Conservation (phyloP, 2,329 filamentous ascomycete species). For the Curvularia sp. region DNA sequence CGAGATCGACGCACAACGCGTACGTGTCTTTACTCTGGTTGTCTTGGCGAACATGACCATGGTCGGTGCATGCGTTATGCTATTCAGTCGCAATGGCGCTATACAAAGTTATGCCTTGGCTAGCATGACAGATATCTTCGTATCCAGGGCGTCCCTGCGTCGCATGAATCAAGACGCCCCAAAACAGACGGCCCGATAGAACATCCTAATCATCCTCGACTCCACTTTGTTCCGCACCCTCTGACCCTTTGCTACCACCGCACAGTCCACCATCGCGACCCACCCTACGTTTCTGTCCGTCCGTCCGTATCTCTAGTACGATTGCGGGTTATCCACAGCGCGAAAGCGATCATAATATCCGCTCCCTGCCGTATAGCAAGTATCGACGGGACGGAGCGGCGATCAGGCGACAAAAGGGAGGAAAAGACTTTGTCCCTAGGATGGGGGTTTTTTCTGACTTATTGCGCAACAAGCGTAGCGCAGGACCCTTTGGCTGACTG, state of each 20-base stretch:
- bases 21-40: background rate
- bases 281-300: background rate
- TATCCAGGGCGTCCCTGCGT: background rate
- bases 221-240: background rate
- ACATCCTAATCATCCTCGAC: background rate
- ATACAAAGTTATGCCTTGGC: background rate
- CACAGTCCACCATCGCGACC: background rate
- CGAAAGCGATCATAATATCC: conserved; percentile 9
- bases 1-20: background rate
- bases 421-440: background rate
- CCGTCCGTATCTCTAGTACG: background rate
- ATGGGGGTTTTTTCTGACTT: background rate
- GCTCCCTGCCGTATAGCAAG: conserved; percentile 1
- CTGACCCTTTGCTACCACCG: background rate
- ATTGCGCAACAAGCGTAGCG: no score
- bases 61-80: background rate
- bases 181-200: background rate
- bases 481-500: no score
- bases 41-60: no score
- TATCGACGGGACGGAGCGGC: background rate
- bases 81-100: no score
- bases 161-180: background rate
- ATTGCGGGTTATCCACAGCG: background rate
- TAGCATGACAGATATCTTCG: background rate
- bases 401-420: background rate